Conservation (phyloP, 2,329 filamentous ascomycete species). For the Hymenotorrendiella dingleyae region DNA sequence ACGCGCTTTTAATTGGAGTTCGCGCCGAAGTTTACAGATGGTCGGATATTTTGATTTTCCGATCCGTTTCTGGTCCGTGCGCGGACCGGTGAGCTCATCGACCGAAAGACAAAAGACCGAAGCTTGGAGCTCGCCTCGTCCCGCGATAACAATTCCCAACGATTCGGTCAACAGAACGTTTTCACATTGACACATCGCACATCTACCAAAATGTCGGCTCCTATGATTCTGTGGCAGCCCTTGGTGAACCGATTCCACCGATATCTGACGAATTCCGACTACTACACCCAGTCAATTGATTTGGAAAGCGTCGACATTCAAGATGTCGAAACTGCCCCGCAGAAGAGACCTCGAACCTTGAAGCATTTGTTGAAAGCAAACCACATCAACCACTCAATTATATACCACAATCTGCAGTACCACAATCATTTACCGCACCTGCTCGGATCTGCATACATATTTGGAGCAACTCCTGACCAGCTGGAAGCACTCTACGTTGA, state of each 20-base stretch:
- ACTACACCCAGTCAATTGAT: slow-evolving; percentile 37
- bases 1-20: too few relatives aligned
- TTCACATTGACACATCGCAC: background rate
- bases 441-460: slow-evolving; percentile 76
- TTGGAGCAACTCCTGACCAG: slow-evolving; percentile 69
- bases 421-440: slow-evolving; percentile 83
- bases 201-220: slow-evolving; percentile 30
- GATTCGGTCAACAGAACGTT: slow-evolving; percentile 14
- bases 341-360: slow-evolving; percentile 74
- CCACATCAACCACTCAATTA: slow-evolving; percentile 80
- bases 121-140: too few relatives aligned
- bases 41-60: too few relatives aligned
- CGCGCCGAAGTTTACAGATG: too few relatives aligned
- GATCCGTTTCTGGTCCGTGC: too few relatives aligned
- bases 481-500: slow-evolving; percentile 76
- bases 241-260: slow-evolving; percentile 35
- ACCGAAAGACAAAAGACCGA: too few relatives aligned
- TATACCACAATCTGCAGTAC: slow-evolving; percentile 68
- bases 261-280: slow-evolving; percentile 27
- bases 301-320: slow-evolving; percentile 68
- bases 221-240: slow-evolving; percentile 40
- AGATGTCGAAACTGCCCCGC: slow-evolving; percentile 71
- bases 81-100: slow-evolving; percentile 7
- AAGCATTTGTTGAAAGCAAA: slow-evolving; percentile 91
- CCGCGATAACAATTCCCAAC: slow-evolving; percentile 17